These are phyloP conservation scores for Eragrostis tef DNA, from an alignment of 202 grass and related monocot genomes.

Conservation along the genomic window DNA sequence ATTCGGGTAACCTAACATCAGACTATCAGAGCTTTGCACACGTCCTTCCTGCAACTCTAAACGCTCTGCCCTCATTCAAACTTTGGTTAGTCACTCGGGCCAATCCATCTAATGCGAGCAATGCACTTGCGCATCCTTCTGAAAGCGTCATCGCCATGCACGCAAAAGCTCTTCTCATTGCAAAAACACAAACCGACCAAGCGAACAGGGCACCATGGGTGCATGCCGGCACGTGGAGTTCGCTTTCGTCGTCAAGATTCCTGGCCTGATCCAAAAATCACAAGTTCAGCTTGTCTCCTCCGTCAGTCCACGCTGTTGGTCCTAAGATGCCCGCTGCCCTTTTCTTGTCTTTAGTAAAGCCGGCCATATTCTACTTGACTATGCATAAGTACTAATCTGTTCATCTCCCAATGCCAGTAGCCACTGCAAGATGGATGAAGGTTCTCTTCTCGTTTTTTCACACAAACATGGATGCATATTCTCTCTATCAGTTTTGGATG, in stretches of 20 bases:
- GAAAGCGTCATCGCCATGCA: slow-evolving; percentile 17
- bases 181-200: background rate
- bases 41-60: background rate
- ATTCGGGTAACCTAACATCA: background rate
- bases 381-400: background rate
- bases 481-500: background rate
- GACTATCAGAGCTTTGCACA: background rate
- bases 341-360: slow-evolving; percentile 35
- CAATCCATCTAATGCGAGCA: background rate
- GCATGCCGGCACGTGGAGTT: background rate
- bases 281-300: background rate
- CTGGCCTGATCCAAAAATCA: background rate
- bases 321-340: slow-evolving; percentile 12
- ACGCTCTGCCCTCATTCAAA: background rate
- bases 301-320: background rate
- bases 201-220: background rate
- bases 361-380: background rate
- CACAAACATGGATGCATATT: background rate
- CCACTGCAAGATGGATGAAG: background rate
- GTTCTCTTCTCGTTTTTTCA: background rate
- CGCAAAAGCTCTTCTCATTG: background rate
- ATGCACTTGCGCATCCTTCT: background rate
- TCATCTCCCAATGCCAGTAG: background rate
- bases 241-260: slow-evolving; percentile 31
- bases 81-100: background rate